Evolutionary conservation across 2,329 filamentous ascomycete genomes (phyloP).

Genomic region (Neonectria punicea): DNA sequence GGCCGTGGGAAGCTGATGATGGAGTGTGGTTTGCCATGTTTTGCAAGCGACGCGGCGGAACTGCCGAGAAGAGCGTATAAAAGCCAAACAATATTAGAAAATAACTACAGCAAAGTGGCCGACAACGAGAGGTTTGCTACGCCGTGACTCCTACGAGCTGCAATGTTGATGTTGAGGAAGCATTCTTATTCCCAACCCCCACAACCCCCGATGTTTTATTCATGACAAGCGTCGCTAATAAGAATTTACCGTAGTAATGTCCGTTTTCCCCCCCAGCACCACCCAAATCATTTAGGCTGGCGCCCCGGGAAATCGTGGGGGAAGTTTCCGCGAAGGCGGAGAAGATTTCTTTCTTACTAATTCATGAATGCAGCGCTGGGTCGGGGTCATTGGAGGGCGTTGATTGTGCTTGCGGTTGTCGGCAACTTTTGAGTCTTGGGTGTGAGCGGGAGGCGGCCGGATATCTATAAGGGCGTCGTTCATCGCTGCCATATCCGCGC

Average conservation of each 20-base stretch:
- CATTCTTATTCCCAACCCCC: slow-evolving; percentile 2
- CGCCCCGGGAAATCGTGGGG: neutral
- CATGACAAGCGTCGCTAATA: slow-evolving; percentile 4
- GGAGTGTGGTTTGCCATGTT: slow-evolving; percentile 7
- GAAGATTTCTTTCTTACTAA: neutral
- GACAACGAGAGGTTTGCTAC: neutral
- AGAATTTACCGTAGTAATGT: neutral
- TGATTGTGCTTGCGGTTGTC: neutral
- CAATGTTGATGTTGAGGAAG: slow-evolving; percentile 1
- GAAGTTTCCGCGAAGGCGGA: neutral
- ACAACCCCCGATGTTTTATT: slow-evolving; percentile 16
- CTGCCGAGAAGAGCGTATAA: neutral
- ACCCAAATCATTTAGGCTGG: neutral
- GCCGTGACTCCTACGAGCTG: neutral
- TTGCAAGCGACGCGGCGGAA: neutral
- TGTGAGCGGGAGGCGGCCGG: neutral
- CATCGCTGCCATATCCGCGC: neutral
- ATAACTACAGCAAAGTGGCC: neutral
- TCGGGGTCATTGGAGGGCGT: neutral
- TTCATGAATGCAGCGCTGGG: neutral
- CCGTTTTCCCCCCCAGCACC: neutral
- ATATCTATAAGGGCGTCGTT: neutral
- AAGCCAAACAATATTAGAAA: neutral
- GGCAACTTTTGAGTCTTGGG: too few species aligned
- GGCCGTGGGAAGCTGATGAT: neutral